A percentile compares a stretch with the other conserved stretches of the same genome.
These are phyloP conservation scores for Candida boleticola DNA, from an alignment of 805 yeast genomes.

Conservation along the genomic window DNA sequence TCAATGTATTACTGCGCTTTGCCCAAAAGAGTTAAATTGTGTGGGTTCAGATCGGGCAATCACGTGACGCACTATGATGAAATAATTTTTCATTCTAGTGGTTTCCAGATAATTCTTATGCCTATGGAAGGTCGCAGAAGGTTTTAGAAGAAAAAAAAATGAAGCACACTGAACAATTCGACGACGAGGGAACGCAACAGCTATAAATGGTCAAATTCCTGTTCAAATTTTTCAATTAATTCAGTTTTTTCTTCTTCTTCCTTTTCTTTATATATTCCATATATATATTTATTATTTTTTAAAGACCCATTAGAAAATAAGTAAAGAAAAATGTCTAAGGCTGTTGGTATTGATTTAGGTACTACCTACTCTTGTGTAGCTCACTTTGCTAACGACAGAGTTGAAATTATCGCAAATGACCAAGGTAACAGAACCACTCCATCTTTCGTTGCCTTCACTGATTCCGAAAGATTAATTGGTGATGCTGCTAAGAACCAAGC, in stretches of 20 bases:
- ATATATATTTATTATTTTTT: constrained; percentile 6
- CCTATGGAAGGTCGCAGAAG: constrained; percentile 7
- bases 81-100: too few species aligned
- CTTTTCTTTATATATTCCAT: constrained; percentile 6
- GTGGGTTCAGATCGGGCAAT: too few species aligned
- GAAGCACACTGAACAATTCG: constrained; percentile 1
- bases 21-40: too few species aligned
- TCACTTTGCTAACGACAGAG: constrained; percentile 67
- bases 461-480: constrained; percentile 77
- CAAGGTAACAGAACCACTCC: constrained; percentile 87
- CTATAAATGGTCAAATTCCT: constrained; percentile 4
- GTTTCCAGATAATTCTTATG: too few species aligned
- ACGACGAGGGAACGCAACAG: background rate
- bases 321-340: constrained; percentile 44
- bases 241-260: background rate
- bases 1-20: too few species aligned
- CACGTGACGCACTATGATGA: too few species aligned
- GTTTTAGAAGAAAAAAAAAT: background rate
- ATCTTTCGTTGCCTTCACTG: constrained; percentile 77
- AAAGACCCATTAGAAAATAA: too few species aligned
- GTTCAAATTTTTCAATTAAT: constrained; percentile 1
- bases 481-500: constrained; percentile 85
- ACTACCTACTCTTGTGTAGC: constrained; percentile 82
- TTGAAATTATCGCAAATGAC: constrained; percentile 78
- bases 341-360: constrained; percentile 94